Conservation (phyloP, 441 rosid genomes). For the Euphorbia schlechtendalii region DNA sequence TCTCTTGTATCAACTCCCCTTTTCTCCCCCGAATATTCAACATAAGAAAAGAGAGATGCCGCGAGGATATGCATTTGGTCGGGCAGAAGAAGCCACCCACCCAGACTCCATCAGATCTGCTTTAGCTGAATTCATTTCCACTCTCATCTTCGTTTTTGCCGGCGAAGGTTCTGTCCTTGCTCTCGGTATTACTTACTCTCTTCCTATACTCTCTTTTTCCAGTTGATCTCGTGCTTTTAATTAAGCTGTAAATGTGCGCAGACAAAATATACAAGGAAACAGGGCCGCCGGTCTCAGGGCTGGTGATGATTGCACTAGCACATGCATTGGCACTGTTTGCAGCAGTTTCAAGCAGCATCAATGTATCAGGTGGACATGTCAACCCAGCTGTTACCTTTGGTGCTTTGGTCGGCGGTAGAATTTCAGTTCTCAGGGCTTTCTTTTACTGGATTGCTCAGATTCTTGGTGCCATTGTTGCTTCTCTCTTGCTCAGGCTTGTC, state of each 20-base stretch:
- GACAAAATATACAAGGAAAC: conserved; percentile 45
- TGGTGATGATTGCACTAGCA: conserved; percentile 60
- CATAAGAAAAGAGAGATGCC: conserved; percentile 24
- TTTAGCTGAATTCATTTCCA: conserved; percentile 66
- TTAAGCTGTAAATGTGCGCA: too few species aligned
- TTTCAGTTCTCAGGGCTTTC: conserved; percentile 18
- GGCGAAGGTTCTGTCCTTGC: conserved; percentile 80
- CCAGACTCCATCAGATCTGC: conserved; percentile 72
- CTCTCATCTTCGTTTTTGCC: conserved; percentile 68
- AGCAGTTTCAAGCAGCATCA: conserved; percentile 57
- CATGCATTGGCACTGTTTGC: conserved; percentile 65
- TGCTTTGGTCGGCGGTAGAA: conserved; percentile 61
- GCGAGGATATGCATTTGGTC: conserved; percentile 56
- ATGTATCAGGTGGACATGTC: conserved; percentile 69
- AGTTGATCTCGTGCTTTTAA: too few species aligned
- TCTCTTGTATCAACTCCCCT: too few species aligned
- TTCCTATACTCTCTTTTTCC: too few species aligned
- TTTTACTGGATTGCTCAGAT: conserved; percentile 32
- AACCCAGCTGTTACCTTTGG: conserved; percentile 80
- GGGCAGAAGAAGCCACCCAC: conserved; percentile 69
- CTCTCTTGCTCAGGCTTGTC: conserved; percentile 52
- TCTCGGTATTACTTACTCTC: conserved; percentile 20
- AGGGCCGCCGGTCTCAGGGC: conserved; percentile 40
- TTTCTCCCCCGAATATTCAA: too few species aligned
- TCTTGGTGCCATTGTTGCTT: conserved; percentile 25